phyloP scores from a whole-genome alignment of 2,329 filamentous ascomycete species.

The Paracamarosporium sp. region DNA sequence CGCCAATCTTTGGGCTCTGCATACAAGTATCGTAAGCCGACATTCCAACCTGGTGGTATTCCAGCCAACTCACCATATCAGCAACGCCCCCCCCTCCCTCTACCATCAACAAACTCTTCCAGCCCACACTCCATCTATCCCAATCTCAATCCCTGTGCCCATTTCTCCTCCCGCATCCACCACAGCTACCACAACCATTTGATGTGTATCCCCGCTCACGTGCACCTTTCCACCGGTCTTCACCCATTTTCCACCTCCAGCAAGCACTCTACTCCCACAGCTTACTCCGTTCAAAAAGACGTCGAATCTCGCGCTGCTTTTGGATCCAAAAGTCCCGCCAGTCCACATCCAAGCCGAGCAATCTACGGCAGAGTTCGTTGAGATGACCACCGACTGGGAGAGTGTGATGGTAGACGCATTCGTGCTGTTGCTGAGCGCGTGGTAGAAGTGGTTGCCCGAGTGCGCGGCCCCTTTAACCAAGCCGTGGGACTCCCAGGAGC shows the following conservation, averaged over 20 bases:
- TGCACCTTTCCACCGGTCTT: slow-evolving; percentile 14
- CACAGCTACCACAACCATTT: slow-evolving; percentile 19
- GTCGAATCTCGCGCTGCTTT: slow-evolving; percentile 19
- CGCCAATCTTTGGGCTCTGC: too few relatives aligned
- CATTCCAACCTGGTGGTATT: too few relatives aligned
- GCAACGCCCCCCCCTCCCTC: neutral
- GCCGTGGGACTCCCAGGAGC: slow-evolving; percentile 20
- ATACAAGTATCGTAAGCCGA: too few relatives aligned
- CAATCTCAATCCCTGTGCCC: slow-evolving; percentile 15
- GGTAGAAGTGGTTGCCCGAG: slow-evolving; percentile 17
- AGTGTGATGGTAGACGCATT: slow-evolving; percentile 17
- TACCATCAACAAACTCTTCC: neutral
- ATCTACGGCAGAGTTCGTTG: slow-evolving; percentile 2
- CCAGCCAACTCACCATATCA: neutral
- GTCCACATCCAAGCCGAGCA: slow-evolving; percentile 22
- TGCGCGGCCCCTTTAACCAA: slow-evolving; percentile 6
- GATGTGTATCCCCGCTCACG: slow-evolving; percentile 14
- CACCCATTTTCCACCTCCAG: slow-evolving; percentile 12
- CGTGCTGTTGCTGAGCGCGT: slow-evolving; percentile 18
- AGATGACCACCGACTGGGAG: slow-evolving; percentile 19
- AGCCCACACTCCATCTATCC: slow-evolving; percentile 22
- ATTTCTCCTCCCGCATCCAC: slow-evolving; percentile 18
- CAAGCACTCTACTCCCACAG: slow-evolving; percentile 14
- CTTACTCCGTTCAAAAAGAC: slow-evolving; percentile 21
- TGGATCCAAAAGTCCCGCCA: slow-evolving; percentile 6